Evolutionary conservation across 2,329 filamentous ascomycete genomes (phyloP), one percentile per base, ranked within the genome.

Genomic region (Trichoderma harzianum): DNA sequence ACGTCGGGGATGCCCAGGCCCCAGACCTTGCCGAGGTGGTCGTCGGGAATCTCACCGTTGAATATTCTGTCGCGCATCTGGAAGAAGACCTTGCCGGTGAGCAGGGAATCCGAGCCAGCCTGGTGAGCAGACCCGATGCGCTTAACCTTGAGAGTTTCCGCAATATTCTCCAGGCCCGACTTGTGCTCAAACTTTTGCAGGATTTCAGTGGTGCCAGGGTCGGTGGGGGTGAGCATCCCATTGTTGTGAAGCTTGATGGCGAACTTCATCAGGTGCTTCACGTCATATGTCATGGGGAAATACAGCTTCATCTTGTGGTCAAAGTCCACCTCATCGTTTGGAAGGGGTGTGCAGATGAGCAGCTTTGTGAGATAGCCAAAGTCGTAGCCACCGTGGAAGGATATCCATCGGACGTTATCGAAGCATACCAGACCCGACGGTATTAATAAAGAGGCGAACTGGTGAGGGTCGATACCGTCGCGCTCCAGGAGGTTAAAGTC

Each of bases 321-420:
- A 80, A 98, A 99, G 74, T 96, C 91, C 64, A 91, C 88, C 80
- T 98, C 96, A 76, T 97, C 94, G 76, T 94, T 93, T 0, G 96
- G 96, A 8, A 99, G 86, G 58, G 92, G 90, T 75, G 91, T 88
- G 82, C 93, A 93, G 71, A 93, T 91, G 80, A 99, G 91, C 72
- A 98, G 90, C 83, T 99, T 99, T 78, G 97, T 95, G 61, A 99
- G 86, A 79, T 98, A 98, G 63, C 95, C 96, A 82, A 99, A 98
- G 84, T 99, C 96, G 82, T 99, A 99, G 73, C 95, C 96, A 32
- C 94, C 96, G 81, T 99, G 96, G 83, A 98, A 98, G 5, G 94
- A 97, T 74, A 99, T 93, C 96, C 96, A 99, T 80, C 94, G 92
- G 70, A 98, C 93, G 72, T 97, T 91, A 51, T 96, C 91, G 75